A percentile compares a stretch with the other conserved stretches of the same genome.
These are phyloP conservation scores for Fragilaria crotonensis DNA, from an alignment of 108 stramenopile genomes.

Conservation along the genomic window DNA sequence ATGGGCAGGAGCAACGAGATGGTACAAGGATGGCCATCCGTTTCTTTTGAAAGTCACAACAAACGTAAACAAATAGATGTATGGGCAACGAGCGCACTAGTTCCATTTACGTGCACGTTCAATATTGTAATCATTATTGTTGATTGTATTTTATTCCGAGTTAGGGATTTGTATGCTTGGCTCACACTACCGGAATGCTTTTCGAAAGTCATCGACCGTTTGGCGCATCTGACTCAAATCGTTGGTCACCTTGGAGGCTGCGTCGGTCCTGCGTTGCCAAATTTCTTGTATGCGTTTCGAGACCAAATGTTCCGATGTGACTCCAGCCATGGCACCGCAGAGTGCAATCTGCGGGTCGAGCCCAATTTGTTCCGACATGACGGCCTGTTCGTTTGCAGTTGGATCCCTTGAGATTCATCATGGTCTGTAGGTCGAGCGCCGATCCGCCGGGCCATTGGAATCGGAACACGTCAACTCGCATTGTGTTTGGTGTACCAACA, in stretches of 20 bases:
- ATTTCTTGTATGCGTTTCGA: constrained; percentile 64
- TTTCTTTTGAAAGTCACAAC: no score
- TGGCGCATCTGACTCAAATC: constrained; percentile 79
- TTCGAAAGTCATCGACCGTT: constrained; percentile 74
- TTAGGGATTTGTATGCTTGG: no score
- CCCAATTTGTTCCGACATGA: constrained; percentile 82
- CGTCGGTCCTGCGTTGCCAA: constrained; percentile 51
- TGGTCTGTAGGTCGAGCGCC: constrained; percentile 70
- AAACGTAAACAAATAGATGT: no score
- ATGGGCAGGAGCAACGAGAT: no score
- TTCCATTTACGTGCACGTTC: no score
- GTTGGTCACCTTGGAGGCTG: constrained; percentile 61
- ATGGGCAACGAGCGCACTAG: no score
- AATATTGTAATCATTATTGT: no score
- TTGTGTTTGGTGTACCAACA: constrained; percentile 75
- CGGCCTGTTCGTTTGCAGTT: constrained; percentile 77
- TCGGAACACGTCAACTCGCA: constrained; percentile 76
- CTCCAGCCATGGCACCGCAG: constrained; percentile 38
- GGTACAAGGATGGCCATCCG: no score
- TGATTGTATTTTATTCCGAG: no score
- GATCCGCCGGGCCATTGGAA: constrained; percentile 86
- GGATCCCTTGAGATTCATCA: constrained; percentile 91
- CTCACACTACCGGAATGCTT: constrained; percentile 46
- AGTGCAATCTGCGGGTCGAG: constrained; percentile 51
- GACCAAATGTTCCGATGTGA: constrained; percentile 45